Evolutionary conservation across 495 filamentous ascomycete species (phyloP).

Genomic region (Talaromyces borbonicus): DNA sequence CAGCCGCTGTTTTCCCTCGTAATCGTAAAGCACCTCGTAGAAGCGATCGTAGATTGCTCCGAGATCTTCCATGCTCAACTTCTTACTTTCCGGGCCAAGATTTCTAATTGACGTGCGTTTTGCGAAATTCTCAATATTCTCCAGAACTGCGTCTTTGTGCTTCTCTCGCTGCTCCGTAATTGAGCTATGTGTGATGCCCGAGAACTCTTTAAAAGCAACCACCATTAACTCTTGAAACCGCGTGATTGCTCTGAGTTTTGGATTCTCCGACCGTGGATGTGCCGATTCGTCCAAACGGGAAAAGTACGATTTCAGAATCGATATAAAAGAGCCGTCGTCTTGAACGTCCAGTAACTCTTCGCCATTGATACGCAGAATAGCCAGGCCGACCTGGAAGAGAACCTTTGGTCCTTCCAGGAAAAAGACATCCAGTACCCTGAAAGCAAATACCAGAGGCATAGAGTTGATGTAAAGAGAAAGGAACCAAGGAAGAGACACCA

Average conservation of each 20-base stretch:
- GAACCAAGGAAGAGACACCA: conserved; percentile 97
- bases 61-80: conserved; percentile 73
- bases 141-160: conserved; percentile 84
- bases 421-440: conserved; percentile 92
- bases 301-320: conserved; percentile 91
- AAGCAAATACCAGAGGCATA: conserved; percentile 95
- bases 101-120: conserved; percentile 95
- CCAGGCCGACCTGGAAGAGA: conserved; percentile 89
- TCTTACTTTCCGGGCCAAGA: conserved; percentile 89
- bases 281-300: conserved; percentile 87
- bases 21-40: conserved; percentile 81
- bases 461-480: conserved; percentile 97
- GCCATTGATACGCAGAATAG: conserved; percentile 94
- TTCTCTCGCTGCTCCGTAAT: conserved; percentile 82
- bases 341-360: conserved; percentile 93
- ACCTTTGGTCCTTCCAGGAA: conserved; percentile 97
- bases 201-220: conserved; percentile 95
- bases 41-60: conserved; percentile 87
- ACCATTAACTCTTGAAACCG: conserved; percentile 98
- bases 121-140: conserved; percentile 92
- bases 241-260: conserved; percentile 85
- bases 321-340: conserved; percentile 95
- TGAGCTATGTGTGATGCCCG: conserved; percentile 84
- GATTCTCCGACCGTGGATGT: conserved; percentile 88
- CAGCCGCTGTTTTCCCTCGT: conserved; percentile 69